phyloP scores from a whole-genome alignment of 1,284 basidiomycete genomes.

The Ganoderma boninense region DNA sequence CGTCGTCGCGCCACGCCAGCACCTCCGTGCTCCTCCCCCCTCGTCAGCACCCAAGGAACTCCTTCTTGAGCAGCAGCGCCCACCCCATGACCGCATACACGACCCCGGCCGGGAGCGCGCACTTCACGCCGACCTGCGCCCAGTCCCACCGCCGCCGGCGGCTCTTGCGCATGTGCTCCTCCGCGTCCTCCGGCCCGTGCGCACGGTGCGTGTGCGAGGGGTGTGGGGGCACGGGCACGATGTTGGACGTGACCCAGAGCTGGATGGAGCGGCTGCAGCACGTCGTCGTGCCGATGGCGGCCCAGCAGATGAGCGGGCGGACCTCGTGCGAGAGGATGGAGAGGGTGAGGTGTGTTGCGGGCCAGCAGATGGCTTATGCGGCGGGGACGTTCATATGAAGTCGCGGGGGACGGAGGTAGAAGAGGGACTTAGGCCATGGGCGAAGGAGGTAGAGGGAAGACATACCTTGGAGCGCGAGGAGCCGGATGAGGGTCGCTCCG shows the following conservation, averaged over 20 bases:
- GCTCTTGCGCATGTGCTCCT: slow-evolving; percentile 47
- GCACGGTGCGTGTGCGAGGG: slow-evolving; percentile 10
- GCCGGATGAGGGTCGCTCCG: slow-evolving; percentile 81
- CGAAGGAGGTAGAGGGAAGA: not conserved
- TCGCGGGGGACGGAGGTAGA: not conserved
- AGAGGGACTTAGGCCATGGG: not conserved
- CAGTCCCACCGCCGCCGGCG: slow-evolving; percentile 76
- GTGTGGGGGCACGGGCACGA: slow-evolving; percentile 42
- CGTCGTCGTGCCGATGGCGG: slow-evolving; percentile 83
- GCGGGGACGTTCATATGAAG: too few relatives aligned
- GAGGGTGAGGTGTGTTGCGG: slow-evolving; percentile 82
- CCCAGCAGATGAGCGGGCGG: slow-evolving; percentile 82
- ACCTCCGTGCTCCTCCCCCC: too few relatives aligned
- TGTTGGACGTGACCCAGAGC: slow-evolving; percentile 88
- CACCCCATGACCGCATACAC: slow-evolving; percentile 85
- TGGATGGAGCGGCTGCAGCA: slow-evolving; percentile 77
- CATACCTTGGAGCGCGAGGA: slow-evolving; percentile 77
- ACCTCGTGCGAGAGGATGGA: slow-evolving; percentile 65
- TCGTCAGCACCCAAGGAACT: slow-evolving; percentile 50
- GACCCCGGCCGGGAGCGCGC: slow-evolving; percentile 72
- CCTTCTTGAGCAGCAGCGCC: slow-evolving; percentile 59
- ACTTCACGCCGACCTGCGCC: slow-evolving; percentile 69
- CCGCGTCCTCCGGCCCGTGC: slow-evolving; percentile 39
- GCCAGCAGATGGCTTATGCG: slow-evolving; percentile 83
- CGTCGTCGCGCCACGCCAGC: too few relatives aligned